Evolutionary conservation across 176 grass and related monocot genomes (phyloP), one percentile per base, ranked within the genome.

Genomic region (Canna indica): DNA sequence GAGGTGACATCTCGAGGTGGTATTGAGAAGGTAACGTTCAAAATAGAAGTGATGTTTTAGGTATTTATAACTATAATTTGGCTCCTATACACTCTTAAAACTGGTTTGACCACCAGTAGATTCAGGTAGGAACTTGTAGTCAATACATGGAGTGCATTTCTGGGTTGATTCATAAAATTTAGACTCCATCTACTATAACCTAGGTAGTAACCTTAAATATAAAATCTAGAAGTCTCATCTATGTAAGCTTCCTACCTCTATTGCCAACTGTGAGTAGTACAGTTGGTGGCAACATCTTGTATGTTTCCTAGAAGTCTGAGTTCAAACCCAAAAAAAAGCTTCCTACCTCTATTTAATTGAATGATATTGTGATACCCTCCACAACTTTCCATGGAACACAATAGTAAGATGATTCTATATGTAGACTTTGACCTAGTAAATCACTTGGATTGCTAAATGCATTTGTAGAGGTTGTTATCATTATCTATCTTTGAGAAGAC

Each of bases 1-100:
- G 87, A 90, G 78, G 95, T 99, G 47, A 90, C 87, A 62, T 90
- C 78, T 59, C 86, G 95, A 78, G 95, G 95, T 77, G 95, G 95
- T 31, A 93, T 99, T 71, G 90, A 90, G 54, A 99, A 99, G 90
- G 94, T 78, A 77, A 50, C 77, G 14, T 47, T 0, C 7, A 70
- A 31, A 70, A 13, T 4, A 41, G 29, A 70, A 50, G 12, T 33
- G 10, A 8, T 70, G 35, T n/a, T 39, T 12, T 38, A 12, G 29
- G 7, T 9, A 39, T n/a, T 66, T 66, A 24, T 16, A 25, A 10
- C 11, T 66, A 38, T 38, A 6, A 3, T 66, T 38, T 38, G 16
- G 20, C 8, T 66, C 9, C 14, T 12, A 38, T 63, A 66, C 26
- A 20, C 22, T 25, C 22, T 54, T 24, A 20, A n/a, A n/a, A 54